These are phyloP conservation scores for Saccharomycopsis guyanensis DNA, from an alignment of 805 yeast genomes.

Conservation along the genomic window DNA sequence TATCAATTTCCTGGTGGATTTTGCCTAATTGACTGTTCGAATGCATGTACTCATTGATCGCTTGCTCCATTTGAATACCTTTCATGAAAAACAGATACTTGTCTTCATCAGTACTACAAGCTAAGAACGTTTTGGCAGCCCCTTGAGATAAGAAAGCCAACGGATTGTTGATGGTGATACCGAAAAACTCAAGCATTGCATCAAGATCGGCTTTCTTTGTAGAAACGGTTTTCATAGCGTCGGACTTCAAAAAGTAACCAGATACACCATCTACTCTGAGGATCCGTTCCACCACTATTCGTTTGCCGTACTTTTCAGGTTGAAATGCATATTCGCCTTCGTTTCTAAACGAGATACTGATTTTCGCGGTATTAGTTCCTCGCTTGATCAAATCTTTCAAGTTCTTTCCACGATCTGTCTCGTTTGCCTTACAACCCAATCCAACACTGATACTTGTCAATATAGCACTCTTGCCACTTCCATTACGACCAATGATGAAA, in stretches of 20 bases:
- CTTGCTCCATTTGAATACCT: constrained; percentile 68
- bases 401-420: constrained; percentile 76
- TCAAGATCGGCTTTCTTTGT: constrained; percentile 59
- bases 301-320: constrained; percentile 57
- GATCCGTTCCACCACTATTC: constrained; percentile 63
- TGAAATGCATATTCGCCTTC: constrained; percentile 55
- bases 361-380: constrained; percentile 63
- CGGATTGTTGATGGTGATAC: constrained; percentile 81
- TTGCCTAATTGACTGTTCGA: constrained; percentile 30
- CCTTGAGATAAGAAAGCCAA: constrained; percentile 91
- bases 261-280: constrained; percentile 45
- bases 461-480: constrained; percentile 86
- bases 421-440: constrained; percentile 80
- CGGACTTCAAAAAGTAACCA: constrained; percentile 48
- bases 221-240: constrained; percentile 44
- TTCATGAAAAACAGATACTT: constrained; percentile 74
- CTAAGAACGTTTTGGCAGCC: constrained; percentile 82
- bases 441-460: constrained; percentile 83
- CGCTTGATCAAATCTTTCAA: constrained; percentile 66
- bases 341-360: constrained; percentile 57
- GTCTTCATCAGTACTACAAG: constrained; percentile 62
- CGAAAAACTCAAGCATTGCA: constrained; percentile 59
- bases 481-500: constrained; percentile 84
- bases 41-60: constrained; percentile 43
- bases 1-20: constrained; percentile 34